Evolutionary conservation across 108 stramenopile species (phyloP), one percentile per base, ranked within the genome.

Genomic region (Nannochloropsis granulata): DNA sequence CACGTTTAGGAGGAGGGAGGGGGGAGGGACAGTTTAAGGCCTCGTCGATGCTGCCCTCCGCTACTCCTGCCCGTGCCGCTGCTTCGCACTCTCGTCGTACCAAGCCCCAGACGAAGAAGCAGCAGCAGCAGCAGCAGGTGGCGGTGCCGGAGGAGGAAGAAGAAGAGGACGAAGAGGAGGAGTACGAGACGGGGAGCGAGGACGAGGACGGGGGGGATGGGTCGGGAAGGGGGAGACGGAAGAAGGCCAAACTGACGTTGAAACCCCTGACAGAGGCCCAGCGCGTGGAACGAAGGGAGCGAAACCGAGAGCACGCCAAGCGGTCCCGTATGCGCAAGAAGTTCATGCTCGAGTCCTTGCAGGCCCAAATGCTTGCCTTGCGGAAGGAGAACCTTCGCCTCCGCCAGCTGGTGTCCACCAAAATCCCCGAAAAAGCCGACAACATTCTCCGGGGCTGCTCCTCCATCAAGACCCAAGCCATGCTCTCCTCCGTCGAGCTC

Each of bases 221-320:
- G 16, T 14, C 19, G n/a, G 82, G 78, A 78, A 42, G 78, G 79
- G 82, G 82, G 23, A 43, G 82, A 25, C 82, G 86, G 21, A 78
- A 83, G 45, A 78, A 82, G 21, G 82, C 82, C 43, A 86, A 86
- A 44, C 45, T 86, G 44, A 82, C 86, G 1, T 79, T 82, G 82
- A 86, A 86, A 24, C 82, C 82, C 25, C 78, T 88, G 42, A 88
- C 87, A 14, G 88, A 88, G 84, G 88, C 80, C 78, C 88, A 88
- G 79, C 43, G 82, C 26, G 56, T 82, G 80, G 88, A 88, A 78
- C 56, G 88, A 45, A 91, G 96, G 44, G 93, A 93, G 87, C 88
- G 97, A 12, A 98, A 98, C 88, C 85, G 98, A 34, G 98, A 98
- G 86, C 96, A 98, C 86, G 98, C 98, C 79, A 98, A 98, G 84